Evolutionary conservation across 768 basidiomycete genomes (phyloP), one percentile per base, ranked within the genome.

Genomic region (Kwoniella sp.): DNA sequence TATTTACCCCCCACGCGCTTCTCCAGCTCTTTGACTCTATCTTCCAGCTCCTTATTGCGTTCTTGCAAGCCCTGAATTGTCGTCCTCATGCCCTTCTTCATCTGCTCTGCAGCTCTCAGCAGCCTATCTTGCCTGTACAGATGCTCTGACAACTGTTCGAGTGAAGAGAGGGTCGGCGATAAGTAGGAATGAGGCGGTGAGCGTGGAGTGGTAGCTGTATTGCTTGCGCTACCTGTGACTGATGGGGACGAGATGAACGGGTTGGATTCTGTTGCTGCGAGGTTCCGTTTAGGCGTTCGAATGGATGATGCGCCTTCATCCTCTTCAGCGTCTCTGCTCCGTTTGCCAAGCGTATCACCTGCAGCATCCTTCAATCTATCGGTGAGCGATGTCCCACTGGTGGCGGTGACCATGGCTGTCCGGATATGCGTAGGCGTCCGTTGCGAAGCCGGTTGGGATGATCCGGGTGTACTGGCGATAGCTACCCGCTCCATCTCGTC

Each of bases 401-500:
- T 23, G 22, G 47, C 2, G 48, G 57, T 51, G 34, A 54, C 11
- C 55, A 56, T 52, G 23, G 54, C 37, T 3, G 61, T 37, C 15
- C 22, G 48, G 23, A 31, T 22, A 45, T 25, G 50, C n/a, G 26
- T 37, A 4, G 48, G 61, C 1, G 61, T 30, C 38, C 57, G 54
- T 26, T 67, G 65, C 9, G 37, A 45, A 17, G 52, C 38, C 0
- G 65, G 59, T 51, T 74, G 75, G 0, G 73, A 72, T 2, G 68
- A 66, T 12, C 56, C 53, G 4, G 75, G 75, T 11, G 70, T 71
- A 55, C 65, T 69, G 0, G 69, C 68, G 4, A 74, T 71, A 4
- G 75, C 75, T 31, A 74, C 69, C 4, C 69, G 63, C 41, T 77
- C 75, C 9, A 77, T 56, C 4, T 55, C 61, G 41, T 77, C 73